These are phyloP conservation scores for Tuber calosporum DNA, from an alignment of 495 filamentous ascomycete genomes.

Conservation along the genomic window DNA sequence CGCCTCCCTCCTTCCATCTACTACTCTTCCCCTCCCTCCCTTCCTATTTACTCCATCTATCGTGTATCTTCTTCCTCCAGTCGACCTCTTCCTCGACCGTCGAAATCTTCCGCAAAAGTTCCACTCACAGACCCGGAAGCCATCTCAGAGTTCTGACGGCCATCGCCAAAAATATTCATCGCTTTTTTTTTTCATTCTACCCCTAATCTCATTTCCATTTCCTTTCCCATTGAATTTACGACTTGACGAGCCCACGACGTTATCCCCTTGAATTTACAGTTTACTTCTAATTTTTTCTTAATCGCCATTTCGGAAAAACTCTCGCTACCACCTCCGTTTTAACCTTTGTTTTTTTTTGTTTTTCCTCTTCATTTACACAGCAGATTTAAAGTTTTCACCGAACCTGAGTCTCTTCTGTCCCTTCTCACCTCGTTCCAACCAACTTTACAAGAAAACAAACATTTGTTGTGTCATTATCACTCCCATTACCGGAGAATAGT, in stretches of 20 bases:
- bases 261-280: conserved; percentile 1
- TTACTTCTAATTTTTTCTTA: neutral
- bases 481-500: conserved; percentile 4
- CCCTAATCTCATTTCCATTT: conserved; percentile 22
- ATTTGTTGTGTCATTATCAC: neutral
- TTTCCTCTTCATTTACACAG: neutral
- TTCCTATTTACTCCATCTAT: conserved; percentile 19
- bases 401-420: neutral
- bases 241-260: conserved; percentile 37
- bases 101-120: conserved; percentile 1
- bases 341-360: neutral
- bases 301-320: neutral
- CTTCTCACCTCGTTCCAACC: neutral
- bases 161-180: conserved; percentile 27
- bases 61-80: conserved; percentile 14
- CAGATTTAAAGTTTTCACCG: neutral
- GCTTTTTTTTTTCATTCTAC: conserved; percentile 12
- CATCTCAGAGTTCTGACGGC: conserved; percentile 14
- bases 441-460: neutral
- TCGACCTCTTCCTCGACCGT: neutral
- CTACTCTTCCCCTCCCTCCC: conserved; percentile 8
- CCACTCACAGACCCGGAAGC: neutral
- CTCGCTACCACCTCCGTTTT: neutral
- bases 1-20: conserved; percentile 12
- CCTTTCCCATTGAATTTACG: conserved; percentile 26